phyloP scores from a whole-genome alignment of 257 asterid genomes.

The Rhazya stricta region DNA sequence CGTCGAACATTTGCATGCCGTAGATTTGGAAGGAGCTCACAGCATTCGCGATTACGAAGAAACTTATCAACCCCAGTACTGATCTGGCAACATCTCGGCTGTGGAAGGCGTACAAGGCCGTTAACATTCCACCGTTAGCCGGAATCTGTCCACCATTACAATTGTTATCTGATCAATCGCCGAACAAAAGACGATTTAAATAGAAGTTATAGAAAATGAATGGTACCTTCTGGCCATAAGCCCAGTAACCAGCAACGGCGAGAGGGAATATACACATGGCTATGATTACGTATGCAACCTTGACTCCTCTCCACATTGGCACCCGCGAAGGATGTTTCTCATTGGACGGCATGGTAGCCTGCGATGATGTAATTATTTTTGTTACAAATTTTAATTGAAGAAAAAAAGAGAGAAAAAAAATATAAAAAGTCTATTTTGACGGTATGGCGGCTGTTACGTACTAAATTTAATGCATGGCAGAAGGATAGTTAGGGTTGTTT shows the following conservation, averaged over 20 bases:
- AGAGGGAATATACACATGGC: constrained; percentile 83
- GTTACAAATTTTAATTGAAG: background rate
- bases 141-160: constrained; percentile 47
- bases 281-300: constrained; percentile 50
- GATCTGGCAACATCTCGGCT: constrained; percentile 44
- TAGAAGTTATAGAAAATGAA: no score
- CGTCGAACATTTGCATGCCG: constrained; percentile 81
- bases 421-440: background rate
- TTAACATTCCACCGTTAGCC: constrained; percentile 60
- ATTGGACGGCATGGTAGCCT: constrained; percentile 94
- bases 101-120: constrained; percentile 58
- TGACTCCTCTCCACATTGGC: constrained; percentile 95
- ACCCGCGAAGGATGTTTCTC: constrained; percentile 87
- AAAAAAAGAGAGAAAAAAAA: background rate
- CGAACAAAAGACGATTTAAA: no score
- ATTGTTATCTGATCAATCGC: no score
- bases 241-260: constrained; percentile 83
- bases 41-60: constrained; percentile 58
- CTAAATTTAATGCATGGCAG: no score
- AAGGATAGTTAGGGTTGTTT: background rate
- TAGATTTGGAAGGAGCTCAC: constrained; percentile 78
- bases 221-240: constrained; percentile 63
- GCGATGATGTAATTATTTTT: background rate
- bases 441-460: background rate
- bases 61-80: constrained; percentile 42